Conservation (phyloP, 108 stramenopile species). For the Hondaea fermentalgiana region DNA sequence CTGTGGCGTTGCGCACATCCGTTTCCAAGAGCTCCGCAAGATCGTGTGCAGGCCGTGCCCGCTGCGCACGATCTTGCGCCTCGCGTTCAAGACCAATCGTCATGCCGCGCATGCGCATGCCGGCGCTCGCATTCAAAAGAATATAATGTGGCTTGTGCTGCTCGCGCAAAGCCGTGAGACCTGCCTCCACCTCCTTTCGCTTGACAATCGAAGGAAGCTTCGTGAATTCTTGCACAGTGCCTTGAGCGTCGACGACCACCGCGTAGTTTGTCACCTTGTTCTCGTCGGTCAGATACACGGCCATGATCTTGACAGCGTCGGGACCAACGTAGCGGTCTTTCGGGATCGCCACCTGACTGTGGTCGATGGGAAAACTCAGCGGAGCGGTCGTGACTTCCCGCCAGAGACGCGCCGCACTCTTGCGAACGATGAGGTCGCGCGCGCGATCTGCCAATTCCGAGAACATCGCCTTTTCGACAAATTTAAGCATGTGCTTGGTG, state of each 20-base stretch:
- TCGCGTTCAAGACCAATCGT: background rate
- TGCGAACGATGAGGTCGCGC: background rate
- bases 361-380: background rate
- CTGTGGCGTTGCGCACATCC: slow-evolving; percentile 24
- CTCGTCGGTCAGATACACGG: background rate
- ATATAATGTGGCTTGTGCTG: background rate
- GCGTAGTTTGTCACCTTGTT: background rate
- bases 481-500: background rate
- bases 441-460: background rate
- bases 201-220: background rate
- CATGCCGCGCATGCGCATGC: slow-evolving; percentile 16
- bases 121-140: background rate
- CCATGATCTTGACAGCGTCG: background rate
- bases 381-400: background rate
- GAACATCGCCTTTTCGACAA: background rate
- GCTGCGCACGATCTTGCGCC: background rate
- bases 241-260: background rate
- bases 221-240: background rate
- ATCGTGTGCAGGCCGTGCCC: background rate
- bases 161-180: background rate
- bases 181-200: background rate
- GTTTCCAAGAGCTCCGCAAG: slow-evolving; percentile 53
- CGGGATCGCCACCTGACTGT: background rate
- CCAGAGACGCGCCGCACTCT: background rate
- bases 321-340: background rate